Evolutionary conservation across 768 basidiomycete species (phyloP), one percentile per base, ranked within the genome.

Genomic region (Hypholoma fasciculare): DNA sequence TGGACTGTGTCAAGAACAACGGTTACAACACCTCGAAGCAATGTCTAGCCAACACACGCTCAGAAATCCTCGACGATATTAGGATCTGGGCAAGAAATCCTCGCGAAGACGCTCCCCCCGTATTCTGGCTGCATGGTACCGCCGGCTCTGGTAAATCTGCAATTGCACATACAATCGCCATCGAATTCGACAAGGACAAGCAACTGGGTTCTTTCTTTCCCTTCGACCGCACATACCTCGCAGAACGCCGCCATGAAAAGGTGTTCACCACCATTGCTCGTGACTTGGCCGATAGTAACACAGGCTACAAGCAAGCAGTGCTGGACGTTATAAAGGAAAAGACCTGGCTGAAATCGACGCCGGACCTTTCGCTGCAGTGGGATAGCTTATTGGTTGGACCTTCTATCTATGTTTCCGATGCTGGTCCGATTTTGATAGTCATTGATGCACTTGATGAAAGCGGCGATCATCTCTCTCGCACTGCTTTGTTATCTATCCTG

Each of bases 361-460:
- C 40, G 13, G 56, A 63, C 19, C 38, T 57, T 23, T 23, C 37
- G 17, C 53, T 57, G 48, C 68, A 66, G 47, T 68, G 61, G 56
- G 56, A 62, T 37, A 57, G 51, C 23, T 61, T 69, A 27, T 49
- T 67, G 12, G 40, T 60, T 16, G 57, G 55, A 20, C 53, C 59
- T n/a, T 52, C 57, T 8, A 44, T 26, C 48, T 14, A 19, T 40
- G 53, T 66, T 53, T 44, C 50, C n/a, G 63, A 53, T 40, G 49
- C 57, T 37, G 54, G 59, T 26, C 60, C 60, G 30, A 51, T 64
- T 26, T 42, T 76, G 16, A 57, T 76, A 47, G 64, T 75, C 48
- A 61, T 77, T 19, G 76, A 77, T 58, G 75, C 68, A 3, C 59
- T 77, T 26, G 74, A 77, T 59, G 74, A 77, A 64, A 69, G 74